Evolutionary conservation across 1,284 basidiomycete species (phyloP), one percentile per base, ranked within the genome.

Genomic region (Ganoderma multipileum): DNA sequence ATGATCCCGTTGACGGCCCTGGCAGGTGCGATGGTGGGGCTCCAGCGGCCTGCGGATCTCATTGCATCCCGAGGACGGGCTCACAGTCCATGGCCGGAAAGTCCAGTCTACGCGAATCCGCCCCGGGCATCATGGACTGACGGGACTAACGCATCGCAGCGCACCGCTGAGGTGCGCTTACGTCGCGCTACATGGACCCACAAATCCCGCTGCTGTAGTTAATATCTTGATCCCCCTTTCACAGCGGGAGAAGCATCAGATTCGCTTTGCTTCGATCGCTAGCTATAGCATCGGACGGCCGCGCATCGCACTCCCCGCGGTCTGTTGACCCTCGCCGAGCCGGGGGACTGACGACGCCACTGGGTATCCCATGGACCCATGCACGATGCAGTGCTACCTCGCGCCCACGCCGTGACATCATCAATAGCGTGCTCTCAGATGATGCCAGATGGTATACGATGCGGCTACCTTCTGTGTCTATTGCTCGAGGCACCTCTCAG

Each of bases 141-240:
- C 5, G 26, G 14, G 28, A 28, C 20, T 52, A 16, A 4, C 6
- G 52, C 26, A 18, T 30, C 8, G 47, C 47, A 28, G n/a, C 23
- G 55, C 55, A 38, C 42, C 42, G 33, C 33, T 57, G 30, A 57
- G 55, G 30, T 23, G 44, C 44, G 44, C n/a, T n/a, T 9, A n/a
- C n/a, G 8, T 8, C 55, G 55, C 55, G 55, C 26, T 28, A 33
- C 26, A 33, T 58, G 55, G 55, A 58, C 55, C 55, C 55, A 58
- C 55, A 58, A 58, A 58, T 58, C 55, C 55, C 20, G n/a, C 7
- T 23, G 47, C 23, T 26, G 26, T 26, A 26, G 47, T 50, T 26
- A 50, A 50, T 14, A 58, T 58, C 55, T 38, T n/a, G 55, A 58
- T 38, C 16, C 8, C 18, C 33, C 9, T 28, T 28, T 33, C 33